Evolutionary conservation across 2,329 filamentous ascomycete species (phyloP).

Genomic region (Atkinsonella hypoxylon): DNA sequence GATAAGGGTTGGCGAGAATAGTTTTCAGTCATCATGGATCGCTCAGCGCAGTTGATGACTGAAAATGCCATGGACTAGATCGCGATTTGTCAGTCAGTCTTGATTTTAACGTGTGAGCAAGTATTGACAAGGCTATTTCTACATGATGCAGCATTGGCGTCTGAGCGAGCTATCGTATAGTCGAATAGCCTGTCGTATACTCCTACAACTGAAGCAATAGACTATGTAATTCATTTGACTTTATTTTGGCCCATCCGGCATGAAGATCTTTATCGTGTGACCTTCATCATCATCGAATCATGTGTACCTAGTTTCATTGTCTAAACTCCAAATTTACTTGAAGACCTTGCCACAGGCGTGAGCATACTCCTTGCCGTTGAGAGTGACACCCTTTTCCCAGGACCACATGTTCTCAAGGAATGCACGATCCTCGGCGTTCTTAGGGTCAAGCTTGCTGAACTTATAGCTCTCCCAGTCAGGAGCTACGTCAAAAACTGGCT

Average conservation of each 20-base stretch:
- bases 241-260: slow-evolving; percentile 9
- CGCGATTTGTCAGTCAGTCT: too few relatives aligned
- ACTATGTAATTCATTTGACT: slow-evolving; percentile 11
- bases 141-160: not conserved
- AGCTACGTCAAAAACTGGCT: slow-evolving; percentile 87
- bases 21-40: too few relatives aligned
- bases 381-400: slow-evolving; percentile 74
- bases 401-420: slow-evolving; percentile 81
- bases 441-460: slow-evolving; percentile 92
- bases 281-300: slow-evolving; percentile 17
- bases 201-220: not conserved
- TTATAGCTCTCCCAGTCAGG: slow-evolving; percentile 95
- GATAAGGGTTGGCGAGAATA: too few relatives aligned
- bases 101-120: too few relatives aligned
- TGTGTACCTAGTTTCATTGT: not conserved
- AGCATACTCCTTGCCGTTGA: slow-evolving; percentile 79
- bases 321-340: slow-evolving; percentile 56
- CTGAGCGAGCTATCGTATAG: not conserved
- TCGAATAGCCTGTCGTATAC: not conserved
- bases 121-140: not conserved
- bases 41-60: too few relatives aligned
- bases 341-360: slow-evolving; percentile 95
- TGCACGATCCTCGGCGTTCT: slow-evolving; percentile 71
- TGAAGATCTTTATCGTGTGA: slow-evolving; percentile 17
- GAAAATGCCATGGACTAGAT: too few relatives aligned